phyloP scores from a whole-genome alignment of 495 filamentous ascomycete species.

The Lasiosphaeria miniovina region DNA sequence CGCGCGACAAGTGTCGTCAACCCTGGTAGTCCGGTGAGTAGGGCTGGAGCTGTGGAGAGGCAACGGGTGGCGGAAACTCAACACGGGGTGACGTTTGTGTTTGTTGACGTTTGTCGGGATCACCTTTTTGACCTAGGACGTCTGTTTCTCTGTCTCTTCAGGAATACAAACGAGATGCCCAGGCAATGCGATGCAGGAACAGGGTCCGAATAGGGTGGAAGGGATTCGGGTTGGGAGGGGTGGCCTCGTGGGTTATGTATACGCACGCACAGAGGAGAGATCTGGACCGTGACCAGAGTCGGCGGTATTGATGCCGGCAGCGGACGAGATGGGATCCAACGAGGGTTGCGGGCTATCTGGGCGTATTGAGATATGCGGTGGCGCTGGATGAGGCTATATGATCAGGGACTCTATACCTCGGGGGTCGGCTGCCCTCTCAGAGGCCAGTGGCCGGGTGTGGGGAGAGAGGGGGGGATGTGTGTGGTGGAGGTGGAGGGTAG shows the following conservation, averaged over 20 bases:
- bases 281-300: conserved; percentile 5
- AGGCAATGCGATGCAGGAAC: conserved; percentile 8
- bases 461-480: conserved; percentile 10
- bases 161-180: not conserved
- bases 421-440: conserved; percentile 8
- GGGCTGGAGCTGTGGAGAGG: conserved; percentile 1
- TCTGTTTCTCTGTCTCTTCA: not conserved
- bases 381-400: conserved; percentile 24
- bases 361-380: conserved; percentile 16
- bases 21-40: not conserved
- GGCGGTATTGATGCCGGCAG: conserved; percentile 1
- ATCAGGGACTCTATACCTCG: conserved; percentile 22
- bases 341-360: conserved; percentile 17
- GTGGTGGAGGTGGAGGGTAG: not conserved
- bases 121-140: not conserved
- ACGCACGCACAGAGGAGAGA: conserved; percentile 9
- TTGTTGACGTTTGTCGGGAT: not conserved
- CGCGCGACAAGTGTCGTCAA: conserved; percentile 6
- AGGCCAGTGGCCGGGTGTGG: conserved; percentile 12
- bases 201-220: conserved; percentile 12
- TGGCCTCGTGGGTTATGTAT: conserved; percentile 28
- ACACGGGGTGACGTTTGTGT: conserved; percentile 1
- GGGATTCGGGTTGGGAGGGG: conserved; percentile 5
- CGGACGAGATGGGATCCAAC: conserved; percentile 14
- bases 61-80: not conserved